Percentiles rank a stretch among this genome's conserved stretches.
Evolutionary conservation across 306 rosid genomes (phyloP).

Genomic region (Pachyrhizus erosus): DNA sequence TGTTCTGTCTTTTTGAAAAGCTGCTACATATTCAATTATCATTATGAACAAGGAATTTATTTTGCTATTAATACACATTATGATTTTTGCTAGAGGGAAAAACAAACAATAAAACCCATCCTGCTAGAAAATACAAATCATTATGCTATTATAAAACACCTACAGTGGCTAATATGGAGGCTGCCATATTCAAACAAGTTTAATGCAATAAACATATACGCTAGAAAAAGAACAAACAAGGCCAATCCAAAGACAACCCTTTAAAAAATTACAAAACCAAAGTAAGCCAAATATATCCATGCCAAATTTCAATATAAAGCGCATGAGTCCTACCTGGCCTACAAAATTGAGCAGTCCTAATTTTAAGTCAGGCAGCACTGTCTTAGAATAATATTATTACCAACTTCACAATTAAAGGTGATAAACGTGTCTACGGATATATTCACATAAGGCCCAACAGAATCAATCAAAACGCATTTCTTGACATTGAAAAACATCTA

Average conservation of each 20-base stretch:
- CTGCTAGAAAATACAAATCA: conserved; percentile 4
- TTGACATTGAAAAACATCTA: neutral
- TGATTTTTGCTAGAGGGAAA: neutral
- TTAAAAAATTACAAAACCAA: conserved; percentile 11
- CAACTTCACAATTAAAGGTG: neutral
- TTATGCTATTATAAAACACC: neutral
- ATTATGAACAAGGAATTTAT: conserved; percentile 4
- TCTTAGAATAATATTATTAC: neutral
- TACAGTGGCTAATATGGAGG: neutral
- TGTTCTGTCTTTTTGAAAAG: conserved; percentile 3
- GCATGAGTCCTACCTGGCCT: neutral
- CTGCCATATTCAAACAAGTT: neutral
- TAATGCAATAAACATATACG: neutral
- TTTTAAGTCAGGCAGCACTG: neutral
- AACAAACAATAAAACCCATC: conserved; percentile 9
- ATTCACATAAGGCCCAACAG: neutral
- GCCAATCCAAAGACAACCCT: neutral
- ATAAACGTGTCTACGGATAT: neutral
- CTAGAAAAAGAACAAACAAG: conserved; percentile 6
- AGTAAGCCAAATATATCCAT: neutral
- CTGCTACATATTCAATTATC: neutral
- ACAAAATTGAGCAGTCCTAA: too few species aligned
- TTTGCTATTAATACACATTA: conserved; percentile 7
- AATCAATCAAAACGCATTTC: conserved; percentile 26
- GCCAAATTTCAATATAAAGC: neutral